Evolutionary conservation across 208 protist genomes (phyloP).

Genomic region (Trypanosoma mega): DNA sequence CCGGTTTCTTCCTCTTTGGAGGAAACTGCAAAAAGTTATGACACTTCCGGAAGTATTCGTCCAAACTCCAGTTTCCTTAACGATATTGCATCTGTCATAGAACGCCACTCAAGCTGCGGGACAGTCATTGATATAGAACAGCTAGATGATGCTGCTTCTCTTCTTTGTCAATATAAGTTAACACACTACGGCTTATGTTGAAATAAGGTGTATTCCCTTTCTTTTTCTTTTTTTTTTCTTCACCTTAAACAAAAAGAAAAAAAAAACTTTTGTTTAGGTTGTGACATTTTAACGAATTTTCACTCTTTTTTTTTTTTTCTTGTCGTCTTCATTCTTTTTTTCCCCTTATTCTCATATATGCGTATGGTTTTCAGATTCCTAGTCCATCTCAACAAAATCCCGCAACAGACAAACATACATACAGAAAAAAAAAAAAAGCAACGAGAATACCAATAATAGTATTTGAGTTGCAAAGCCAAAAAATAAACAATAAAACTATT

Average conservation of each 20-base stretch:
- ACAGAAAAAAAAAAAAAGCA: neutral
- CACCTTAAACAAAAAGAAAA: too few relatives aligned
- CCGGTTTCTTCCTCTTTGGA: neutral
- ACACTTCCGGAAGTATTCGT: constrained; percentile 1
- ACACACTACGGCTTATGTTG: constrained; percentile 45
- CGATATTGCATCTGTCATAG: constrained; percentile 48
- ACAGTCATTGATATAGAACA: constrained; percentile 41
- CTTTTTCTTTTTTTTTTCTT: constrained; percentile 10
- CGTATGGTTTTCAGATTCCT: too few relatives aligned
- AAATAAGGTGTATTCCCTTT: neutral
- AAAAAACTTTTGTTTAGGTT: too few relatives aligned
- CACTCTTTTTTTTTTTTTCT: too few relatives aligned
- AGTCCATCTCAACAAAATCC: too few relatives aligned
- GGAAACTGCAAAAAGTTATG: neutral
- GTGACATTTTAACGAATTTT: too few relatives aligned
- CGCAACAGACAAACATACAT: neutral
- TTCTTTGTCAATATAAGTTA: constrained; percentile 66
- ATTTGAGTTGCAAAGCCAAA: neutral
- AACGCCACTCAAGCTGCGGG: constrained; percentile 33
- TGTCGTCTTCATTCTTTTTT: too few relatives aligned
- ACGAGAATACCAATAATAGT: neutral
- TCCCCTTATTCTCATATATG: too few relatives aligned
- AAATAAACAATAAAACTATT: neutral
- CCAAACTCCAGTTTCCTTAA: constrained; percentile 37
- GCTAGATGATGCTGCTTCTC: constrained; percentile 45